These are phyloP conservation scores for Oxytropis ochrocephala DNA, from an alignment of 306 rosid genomes.

Conservation along the genomic window DNA sequence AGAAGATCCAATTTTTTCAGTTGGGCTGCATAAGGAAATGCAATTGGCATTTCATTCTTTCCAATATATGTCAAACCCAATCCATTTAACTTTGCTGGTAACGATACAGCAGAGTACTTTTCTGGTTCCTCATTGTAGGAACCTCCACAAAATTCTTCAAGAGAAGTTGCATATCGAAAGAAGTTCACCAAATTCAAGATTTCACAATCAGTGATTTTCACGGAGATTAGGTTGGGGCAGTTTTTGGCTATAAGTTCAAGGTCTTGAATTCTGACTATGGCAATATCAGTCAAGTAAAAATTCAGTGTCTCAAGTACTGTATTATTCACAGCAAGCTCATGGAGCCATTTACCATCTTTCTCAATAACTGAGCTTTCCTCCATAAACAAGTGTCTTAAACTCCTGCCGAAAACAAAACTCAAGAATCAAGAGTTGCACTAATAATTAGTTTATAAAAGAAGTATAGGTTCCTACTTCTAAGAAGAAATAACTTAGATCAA, in stretches of 20 bases:
- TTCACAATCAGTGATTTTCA: constrained; percentile 77
- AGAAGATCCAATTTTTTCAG: constrained; percentile 83
- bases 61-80: constrained; percentile 81
- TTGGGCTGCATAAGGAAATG: constrained; percentile 57
- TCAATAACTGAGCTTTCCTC: constrained; percentile 70
- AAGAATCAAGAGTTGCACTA: neutral
- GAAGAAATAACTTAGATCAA: neutral
- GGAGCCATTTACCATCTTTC: constrained; percentile 80
- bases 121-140: constrained; percentile 56
- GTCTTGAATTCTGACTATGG: constrained; percentile 48
- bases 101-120: constrained; percentile 36
- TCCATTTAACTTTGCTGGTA: constrained; percentile 55
- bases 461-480: neutral
- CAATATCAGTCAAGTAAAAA: constrained; percentile 77
- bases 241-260: constrained; percentile 82
- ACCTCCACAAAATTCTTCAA: constrained; percentile 93
- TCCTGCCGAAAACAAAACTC: constrained; percentile 40
- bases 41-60: constrained; percentile 65
- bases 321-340: constrained; percentile 75
- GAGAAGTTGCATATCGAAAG: constrained; percentile 53
- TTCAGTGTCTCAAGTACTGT: constrained; percentile 78
- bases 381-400: constrained; percentile 65
- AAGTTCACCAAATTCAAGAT: constrained; percentile 57
- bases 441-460: neutral
- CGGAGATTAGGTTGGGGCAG: constrained; percentile 61